These are phyloP conservation scores for Selenicereus undatus DNA, from an alignment of 148 eudicot genomes.

Conservation along the genomic window DNA sequence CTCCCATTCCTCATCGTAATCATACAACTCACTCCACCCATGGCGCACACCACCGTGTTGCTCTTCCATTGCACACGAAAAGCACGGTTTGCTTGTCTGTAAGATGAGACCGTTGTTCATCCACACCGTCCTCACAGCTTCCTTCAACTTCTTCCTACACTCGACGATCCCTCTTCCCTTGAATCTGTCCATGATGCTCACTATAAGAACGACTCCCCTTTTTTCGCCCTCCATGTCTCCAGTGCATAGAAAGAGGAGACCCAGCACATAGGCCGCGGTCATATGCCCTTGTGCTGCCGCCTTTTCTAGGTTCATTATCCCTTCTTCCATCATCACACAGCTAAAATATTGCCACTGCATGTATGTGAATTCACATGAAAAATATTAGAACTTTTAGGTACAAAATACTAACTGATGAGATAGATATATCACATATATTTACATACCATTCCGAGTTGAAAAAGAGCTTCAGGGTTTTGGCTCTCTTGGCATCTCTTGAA, in stretches of 20 bases:
- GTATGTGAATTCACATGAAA: neutral
- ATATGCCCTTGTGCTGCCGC: neutral
- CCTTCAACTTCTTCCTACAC: neutral
- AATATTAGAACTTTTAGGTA: no score
- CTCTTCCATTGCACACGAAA: neutral
- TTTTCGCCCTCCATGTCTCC: neutral
- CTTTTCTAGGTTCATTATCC: neutral
- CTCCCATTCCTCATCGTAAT: neutral
- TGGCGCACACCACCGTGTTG: neutral
- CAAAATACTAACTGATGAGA: no score
- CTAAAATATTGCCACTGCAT: constrained; percentile 1
- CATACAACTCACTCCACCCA: neutral
- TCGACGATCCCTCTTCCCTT: neutral
- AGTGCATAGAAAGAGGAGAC: neutral
- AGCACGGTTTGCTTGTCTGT: neutral
- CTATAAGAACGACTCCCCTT: neutral
- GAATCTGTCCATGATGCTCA: neutral
- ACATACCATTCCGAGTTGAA: constrained; percentile 2
- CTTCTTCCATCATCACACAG: neutral
- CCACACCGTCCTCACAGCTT: neutral
- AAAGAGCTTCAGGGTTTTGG: constrained; percentile 6
- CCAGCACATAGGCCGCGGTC: neutral
- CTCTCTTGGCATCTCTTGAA: neutral
- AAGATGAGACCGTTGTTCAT: neutral
- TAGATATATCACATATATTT: no score